Evolutionary conservation across 441 rosid species (phyloP).

Genomic region (Pelargonium fulgidum): DNA sequence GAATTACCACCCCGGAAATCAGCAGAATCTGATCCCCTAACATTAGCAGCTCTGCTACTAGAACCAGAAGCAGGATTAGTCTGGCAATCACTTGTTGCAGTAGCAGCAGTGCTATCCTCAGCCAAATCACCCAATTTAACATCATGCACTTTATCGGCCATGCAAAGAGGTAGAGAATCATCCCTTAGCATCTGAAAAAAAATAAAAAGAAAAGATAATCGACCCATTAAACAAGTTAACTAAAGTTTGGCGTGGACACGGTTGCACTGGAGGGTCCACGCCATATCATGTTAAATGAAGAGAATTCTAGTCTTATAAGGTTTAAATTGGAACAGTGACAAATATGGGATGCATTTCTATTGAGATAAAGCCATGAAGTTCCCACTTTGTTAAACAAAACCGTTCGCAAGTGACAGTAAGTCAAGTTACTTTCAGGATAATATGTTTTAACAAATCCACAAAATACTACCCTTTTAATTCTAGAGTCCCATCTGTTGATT

Average conservation of each 20-base stretch:
- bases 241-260: background rate
- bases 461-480: no score
- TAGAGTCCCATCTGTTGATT: background rate
- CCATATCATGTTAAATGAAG: background rate
- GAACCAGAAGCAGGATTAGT: slow-evolving; percentile 69
- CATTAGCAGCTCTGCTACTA: slow-evolving; percentile 66
- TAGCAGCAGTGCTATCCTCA: slow-evolving; percentile 50
- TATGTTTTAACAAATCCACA: background rate
- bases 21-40: slow-evolving; percentile 67
- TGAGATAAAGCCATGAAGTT: background rate
- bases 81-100: slow-evolving; percentile 55
- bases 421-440: background rate
- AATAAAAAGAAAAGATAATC: slow-evolving; percentile 6
- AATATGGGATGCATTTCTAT: background rate
- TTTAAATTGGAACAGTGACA: background rate
- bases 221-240: background rate
- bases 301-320: background rate
- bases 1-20: slow-evolving; percentile 62
- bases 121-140: slow-evolving; percentile 79
- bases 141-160: slow-evolving; percentile 92
- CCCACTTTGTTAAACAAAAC: background rate
- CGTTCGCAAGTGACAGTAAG: background rate
- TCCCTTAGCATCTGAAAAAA: slow-evolving; percentile 67
- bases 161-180: slow-evolving; percentile 85
- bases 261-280: background rate